Evolutionary conservation across 345 rosid genomes (phyloP).

Genomic region (Syzygium oleosum): DNA sequence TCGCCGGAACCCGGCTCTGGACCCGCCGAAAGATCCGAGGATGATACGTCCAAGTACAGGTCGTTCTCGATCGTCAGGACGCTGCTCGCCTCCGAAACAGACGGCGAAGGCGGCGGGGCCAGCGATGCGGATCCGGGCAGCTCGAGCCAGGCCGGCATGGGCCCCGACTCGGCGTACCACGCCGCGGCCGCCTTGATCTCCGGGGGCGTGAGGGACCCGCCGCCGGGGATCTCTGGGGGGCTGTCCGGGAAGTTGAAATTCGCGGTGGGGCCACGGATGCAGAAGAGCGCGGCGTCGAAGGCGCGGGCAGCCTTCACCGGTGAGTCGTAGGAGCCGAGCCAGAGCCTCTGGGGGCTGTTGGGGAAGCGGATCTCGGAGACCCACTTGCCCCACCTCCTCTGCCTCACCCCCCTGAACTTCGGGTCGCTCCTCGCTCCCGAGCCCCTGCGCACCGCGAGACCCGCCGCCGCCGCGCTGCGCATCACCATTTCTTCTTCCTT

Average conservation of each 20-base stretch:
- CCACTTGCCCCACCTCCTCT: constrained; percentile 18
- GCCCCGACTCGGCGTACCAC: constrained; percentile 7
- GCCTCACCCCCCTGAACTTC: constrained; percentile 14
- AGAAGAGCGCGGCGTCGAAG: constrained; percentile 16
- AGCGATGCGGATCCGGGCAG: background rate
- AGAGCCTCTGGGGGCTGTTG: constrained; percentile 7
- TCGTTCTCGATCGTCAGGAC: background rate
- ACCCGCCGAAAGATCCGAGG: background rate
- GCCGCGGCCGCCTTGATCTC: constrained; percentile 9
- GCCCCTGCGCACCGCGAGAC: background rate
- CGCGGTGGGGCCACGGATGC: constrained; percentile 13
- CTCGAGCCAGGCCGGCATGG: background rate
- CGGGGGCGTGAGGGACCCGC: background rate
- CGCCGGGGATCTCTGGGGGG: background rate
- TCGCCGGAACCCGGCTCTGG: background rate
- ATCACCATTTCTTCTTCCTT: background rate
- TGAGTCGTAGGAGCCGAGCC: constrained; percentile 17
- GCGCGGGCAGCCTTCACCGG: constrained; percentile 18
- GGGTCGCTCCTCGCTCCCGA: background rate
- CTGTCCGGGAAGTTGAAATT: constrained; percentile 11
- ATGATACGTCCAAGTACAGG: background rate
- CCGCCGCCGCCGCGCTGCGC: background rate
- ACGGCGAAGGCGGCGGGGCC: background rate
- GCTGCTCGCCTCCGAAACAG: background rate
- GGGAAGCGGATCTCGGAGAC: constrained; percentile 16